These are phyloP conservation scores for Cladosporium austrohemisphaericum DNA, from an alignment of 2,329 filamentous ascomycete species.

Conservation along the genomic window DNA sequence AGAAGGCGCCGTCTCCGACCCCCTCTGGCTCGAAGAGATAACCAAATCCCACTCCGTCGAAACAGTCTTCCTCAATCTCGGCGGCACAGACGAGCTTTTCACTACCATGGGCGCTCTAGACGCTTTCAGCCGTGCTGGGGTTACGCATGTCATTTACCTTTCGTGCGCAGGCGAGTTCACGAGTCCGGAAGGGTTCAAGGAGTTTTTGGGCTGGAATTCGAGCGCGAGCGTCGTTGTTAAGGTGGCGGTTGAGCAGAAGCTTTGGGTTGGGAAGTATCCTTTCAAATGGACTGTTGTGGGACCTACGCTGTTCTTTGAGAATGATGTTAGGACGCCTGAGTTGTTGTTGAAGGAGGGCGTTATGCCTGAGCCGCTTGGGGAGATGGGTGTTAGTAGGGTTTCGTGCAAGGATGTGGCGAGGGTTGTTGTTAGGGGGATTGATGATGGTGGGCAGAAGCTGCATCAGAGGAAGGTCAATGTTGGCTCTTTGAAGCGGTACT, in stretches of 20 bases:
- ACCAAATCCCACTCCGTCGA: background rate
- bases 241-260: conserved; percentile 4
- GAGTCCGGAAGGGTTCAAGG: background rate
- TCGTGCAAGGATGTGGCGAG: background rate
- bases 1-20: conserved; percentile 11
- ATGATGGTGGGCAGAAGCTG: conserved; percentile 3
- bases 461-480: conserved; percentile 5
- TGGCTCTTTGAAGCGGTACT: conserved; percentile 3
- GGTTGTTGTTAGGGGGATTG: background rate
- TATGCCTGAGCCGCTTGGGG: conserved; percentile 17
- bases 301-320: conserved; percentile 13
- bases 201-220: background rate
- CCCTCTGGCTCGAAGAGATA: background rate
- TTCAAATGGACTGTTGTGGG: conserved; percentile 12
- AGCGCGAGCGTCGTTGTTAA: conserved; percentile 5
- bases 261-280: background rate
- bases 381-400: conserved; percentile 14
- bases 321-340: background rate
- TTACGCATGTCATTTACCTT: conserved; percentile 39
- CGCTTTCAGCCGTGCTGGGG: conserved; percentile 46
- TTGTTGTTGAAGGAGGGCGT: conserved; percentile 13
- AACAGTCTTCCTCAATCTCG: conserved; percentile 2
- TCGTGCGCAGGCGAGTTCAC: conserved; percentile 8
- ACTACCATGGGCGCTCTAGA: conserved; percentile 48
- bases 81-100: conserved; percentile 4